Evolutionary conservation across 2,329 filamentous ascomycete species (phyloP), one percentile per base, ranked within the genome.

Genomic region (Fusarium albosuccineum): DNA sequence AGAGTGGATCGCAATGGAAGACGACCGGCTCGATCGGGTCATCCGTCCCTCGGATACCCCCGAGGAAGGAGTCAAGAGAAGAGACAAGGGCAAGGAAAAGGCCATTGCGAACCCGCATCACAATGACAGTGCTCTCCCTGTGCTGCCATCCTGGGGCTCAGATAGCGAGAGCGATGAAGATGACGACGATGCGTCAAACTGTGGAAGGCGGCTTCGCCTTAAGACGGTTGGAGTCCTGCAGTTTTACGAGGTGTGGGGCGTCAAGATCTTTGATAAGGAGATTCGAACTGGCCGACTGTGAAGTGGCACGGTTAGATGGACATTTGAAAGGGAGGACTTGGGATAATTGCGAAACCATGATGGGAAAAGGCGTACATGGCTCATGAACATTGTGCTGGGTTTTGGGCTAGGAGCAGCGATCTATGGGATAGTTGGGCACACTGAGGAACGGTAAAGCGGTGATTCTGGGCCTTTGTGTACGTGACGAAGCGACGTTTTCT

Each of bases 211-310:
- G 39, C 74, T 80, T 50, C 73, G 77, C 14, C 77, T 77, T 55
- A 79, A 75, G 70, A 79, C 77, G 2, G 70, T 78, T 37, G 78
- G 78, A 3, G 77, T 77, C 14, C 57, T 80, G 39, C 78, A 76
- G 40, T 80, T 79, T 60, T 79, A 79, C 48, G 78, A 80, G 34
- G 78, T 79, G 9, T 79, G 78, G 78, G 85, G 81, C 0, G 80
- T 88, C 36, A 81, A 80, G 63, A 88, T 89, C 50, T 89, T 89
- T 66, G 81, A 86, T 68, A 88, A 87, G 75, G 86, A 88, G 71
- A 75, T 89, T 49, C 78, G 83, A 33, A 75, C 64, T 41, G 77
- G 77, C 17, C 70, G 74, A 46, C 57, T 78, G 13, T 78, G 55
- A 73, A 27, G 41, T 44, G 6, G 11, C 16, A 16, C 10, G 30